phyloP scores from a whole-genome alignment of 768 basidiomycete genomes.

The Calocybe gangraenosa region DNA sequence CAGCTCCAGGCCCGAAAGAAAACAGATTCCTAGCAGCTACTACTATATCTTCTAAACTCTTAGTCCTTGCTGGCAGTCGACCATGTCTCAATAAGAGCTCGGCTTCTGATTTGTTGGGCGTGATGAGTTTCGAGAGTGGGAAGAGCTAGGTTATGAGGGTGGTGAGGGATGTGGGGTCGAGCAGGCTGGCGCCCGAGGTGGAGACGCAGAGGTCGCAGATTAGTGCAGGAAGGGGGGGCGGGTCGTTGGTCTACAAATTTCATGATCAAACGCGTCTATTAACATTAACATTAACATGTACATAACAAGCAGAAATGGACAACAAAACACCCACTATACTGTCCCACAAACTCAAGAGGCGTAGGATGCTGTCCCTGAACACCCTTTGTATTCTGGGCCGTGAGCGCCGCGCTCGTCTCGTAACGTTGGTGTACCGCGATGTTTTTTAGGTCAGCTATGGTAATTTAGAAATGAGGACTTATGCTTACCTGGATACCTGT shows the following conservation, averaged over 20 bases:
- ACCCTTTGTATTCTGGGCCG: slow-evolving; percentile 85
- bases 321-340: slow-evolving; percentile 57
- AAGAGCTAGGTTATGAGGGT: slow-evolving; percentile 60
- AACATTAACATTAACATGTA: too few species aligned
- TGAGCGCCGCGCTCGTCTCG: slow-evolving; percentile 78
- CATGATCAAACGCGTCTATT: too few species aligned
- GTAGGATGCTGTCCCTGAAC: slow-evolving; percentile 71
- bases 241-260: too few species aligned
- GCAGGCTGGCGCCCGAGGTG: slow-evolving; percentile 79
- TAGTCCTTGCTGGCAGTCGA: slow-evolving; percentile 28
- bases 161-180: slow-evolving; percentile 61
- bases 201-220: slow-evolving; percentile 91
- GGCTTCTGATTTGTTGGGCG: slow-evolving; percentile 84
- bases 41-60: slow-evolving; percentile 56
- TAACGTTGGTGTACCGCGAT: slow-evolving; percentile 77
- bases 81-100: slow-evolving; percentile 57
- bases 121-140: slow-evolving; percentile 71
- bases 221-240: slow-evolving; percentile 48
- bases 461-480: too few species aligned
- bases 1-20: slow-evolving; percentile 58
- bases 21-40: slow-evolving; percentile 47
- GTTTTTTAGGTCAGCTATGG: slow-evolving; percentile 87
- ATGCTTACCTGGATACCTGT: too few species aligned
- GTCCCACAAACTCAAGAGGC: slow-evolving; percentile 64
- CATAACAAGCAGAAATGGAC: background rate